These are phyloP conservation scores for Boletus barrowsii DNA, from an alignment of 768 basidiomycete genomes.

Conservation along the genomic window DNA sequence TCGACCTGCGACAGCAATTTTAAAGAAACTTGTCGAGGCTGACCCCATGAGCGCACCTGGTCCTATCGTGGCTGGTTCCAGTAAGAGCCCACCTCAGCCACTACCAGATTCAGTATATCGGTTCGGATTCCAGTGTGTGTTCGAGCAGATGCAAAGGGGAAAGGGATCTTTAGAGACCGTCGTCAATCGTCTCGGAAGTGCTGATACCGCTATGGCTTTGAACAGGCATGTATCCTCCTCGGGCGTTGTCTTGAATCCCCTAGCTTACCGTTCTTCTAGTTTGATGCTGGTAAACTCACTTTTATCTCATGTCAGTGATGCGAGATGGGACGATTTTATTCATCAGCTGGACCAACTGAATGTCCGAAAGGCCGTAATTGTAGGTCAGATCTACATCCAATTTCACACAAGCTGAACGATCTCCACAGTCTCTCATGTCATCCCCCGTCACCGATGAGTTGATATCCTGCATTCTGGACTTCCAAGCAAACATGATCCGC, in stretches of 20 bases:
- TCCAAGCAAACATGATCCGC: constrained; percentile 81
- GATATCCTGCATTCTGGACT: constrained; percentile 80
- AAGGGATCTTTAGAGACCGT: constrained; percentile 73
- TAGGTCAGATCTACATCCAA: constrained; percentile 37
- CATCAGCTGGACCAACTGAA: constrained; percentile 71
- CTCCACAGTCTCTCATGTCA: constrained; percentile 71
- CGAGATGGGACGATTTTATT: constrained; percentile 77
- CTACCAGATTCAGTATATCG: constrained; percentile 73
- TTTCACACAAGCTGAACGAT: constrained; percentile 9
- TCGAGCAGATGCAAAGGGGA: constrained; percentile 76
- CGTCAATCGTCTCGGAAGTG: constrained; percentile 73
- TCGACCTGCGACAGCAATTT: constrained; percentile 85
- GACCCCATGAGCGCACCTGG: constrained; percentile 69
- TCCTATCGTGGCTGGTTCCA: constrained; percentile 56
- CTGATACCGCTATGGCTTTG: constrained; percentile 81
- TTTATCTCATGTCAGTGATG: constrained; percentile 73
- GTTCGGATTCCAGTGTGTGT: constrained; percentile 83
- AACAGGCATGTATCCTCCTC: constrained; percentile 53
- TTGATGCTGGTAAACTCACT: constrained; percentile 91
- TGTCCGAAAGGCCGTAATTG: constrained; percentile 78
- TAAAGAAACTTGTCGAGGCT: constrained; percentile 87
- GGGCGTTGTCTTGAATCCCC: neutral
- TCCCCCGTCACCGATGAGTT: constrained; percentile 78
- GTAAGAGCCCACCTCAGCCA: constrained; percentile 47
- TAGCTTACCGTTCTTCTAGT: constrained; percentile 37